A percentile compares a stretch with the other conserved stretches of the same genome.
These are phyloP conservation scores for Sungouiella thailandica DNA, from an alignment of 805 yeast genomes.

Conservation along the genomic window DNA sequence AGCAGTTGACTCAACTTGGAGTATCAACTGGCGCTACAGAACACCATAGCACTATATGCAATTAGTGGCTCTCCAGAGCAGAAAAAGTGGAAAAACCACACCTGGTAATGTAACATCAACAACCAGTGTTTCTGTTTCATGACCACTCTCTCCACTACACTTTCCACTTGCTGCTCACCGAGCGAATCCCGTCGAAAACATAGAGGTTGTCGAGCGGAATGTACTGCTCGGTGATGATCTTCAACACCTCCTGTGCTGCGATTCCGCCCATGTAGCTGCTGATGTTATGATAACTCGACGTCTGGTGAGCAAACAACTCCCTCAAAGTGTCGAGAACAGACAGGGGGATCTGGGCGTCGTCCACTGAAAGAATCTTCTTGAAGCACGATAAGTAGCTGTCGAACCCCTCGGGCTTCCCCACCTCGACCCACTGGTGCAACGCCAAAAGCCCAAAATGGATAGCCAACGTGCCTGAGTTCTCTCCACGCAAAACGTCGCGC, in stretches of 20 bases:
- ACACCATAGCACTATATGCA: too few relatives aligned
- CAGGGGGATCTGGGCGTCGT: slow-evolving; percentile 10
- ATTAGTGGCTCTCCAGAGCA: too few relatives aligned
- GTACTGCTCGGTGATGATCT: slow-evolving; percentile 73
- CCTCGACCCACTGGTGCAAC: slow-evolving; percentile 17
- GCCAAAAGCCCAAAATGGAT: slow-evolving; percentile 44
- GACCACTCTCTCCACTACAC: slow-evolving; percentile 14
- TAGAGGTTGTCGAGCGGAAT: slow-evolving; percentile 68
- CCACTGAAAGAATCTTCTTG: slow-evolving; percentile 11
- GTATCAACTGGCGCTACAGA: too few relatives aligned
- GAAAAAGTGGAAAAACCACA: too few relatives aligned
- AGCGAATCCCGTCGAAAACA: slow-evolving; percentile 66
- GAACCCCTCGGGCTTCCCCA: slow-evolving; percentile 20
- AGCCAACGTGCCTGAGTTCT: slow-evolving; percentile 15
- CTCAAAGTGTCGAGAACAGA: slow-evolving; percentile 16
- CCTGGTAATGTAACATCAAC: too few relatives aligned
- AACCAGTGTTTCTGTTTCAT: too few relatives aligned
- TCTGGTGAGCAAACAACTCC: slow-evolving; percentile 34
- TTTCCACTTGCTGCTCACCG: slow-evolving; percentile 42
- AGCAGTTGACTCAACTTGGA: too few relatives aligned
- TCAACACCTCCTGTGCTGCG: slow-evolving; percentile 78
- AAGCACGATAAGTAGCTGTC: slow-evolving; percentile 18
- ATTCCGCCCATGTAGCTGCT: slow-evolving; percentile 78
- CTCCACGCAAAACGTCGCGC: not conserved
- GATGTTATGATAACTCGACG: slow-evolving; percentile 51